These are phyloP conservation scores for Durio zibethinus DNA, from an alignment of 345 rosid genomes.

Conservation along the genomic window DNA sequence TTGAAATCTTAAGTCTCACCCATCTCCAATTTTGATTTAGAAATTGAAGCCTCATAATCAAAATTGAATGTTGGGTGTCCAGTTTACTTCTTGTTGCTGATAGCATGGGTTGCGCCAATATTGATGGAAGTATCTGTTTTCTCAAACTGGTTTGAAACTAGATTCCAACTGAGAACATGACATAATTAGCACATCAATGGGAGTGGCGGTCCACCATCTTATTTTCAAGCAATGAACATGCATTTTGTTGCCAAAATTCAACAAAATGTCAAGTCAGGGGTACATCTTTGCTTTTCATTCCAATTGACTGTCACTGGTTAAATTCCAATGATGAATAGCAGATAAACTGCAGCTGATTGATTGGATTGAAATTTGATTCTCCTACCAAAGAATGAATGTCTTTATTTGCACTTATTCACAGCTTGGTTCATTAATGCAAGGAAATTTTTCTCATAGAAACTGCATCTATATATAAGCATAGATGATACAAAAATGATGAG, in stretches of 20 bases:
- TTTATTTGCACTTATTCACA: not conserved
- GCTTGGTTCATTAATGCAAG: not conserved
- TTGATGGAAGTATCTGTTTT: not conserved
- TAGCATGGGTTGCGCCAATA: not conserved
- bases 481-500: too few relatives aligned
- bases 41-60: too few relatives aligned
- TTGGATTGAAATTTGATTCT: not conserved
- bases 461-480: not conserved
- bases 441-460: not conserved
- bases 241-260: slow-evolving; percentile 2
- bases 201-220: not conserved
- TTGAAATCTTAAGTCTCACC: not conserved
- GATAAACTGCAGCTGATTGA: slow-evolving; percentile 5
- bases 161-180: not conserved
- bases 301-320: not conserved
- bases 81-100: not conserved
- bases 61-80: too few relatives aligned
- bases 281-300: slow-evolving; percentile 7
- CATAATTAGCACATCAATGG: not conserved
- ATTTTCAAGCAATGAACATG: not conserved
- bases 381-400: not conserved
- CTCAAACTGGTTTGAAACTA: not conserved
- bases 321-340: not conserved
- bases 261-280: slow-evolving; percentile 1
- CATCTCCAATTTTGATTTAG: not conserved